Evolutionary conservation across 768 basidiomycete species (phyloP), one percentile per base, ranked within the genome.

Genomic region (Kwoniella dejecticola): DNA sequence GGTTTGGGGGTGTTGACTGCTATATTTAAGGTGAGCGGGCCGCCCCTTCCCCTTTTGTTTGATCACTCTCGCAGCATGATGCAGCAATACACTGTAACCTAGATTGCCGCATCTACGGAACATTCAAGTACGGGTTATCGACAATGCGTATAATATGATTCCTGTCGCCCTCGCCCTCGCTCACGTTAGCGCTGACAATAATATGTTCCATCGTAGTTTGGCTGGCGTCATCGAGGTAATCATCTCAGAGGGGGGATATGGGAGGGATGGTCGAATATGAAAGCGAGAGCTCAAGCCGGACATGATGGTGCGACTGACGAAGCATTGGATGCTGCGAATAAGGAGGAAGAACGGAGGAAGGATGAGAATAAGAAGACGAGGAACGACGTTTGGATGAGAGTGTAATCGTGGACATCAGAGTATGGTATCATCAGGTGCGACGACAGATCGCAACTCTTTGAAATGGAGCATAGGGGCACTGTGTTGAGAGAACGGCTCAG

Each of bases 161-260:
- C n/a, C n/a, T n/a, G n/a, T n/a, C n/a, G n/a, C 47, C 24, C 6
- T 27, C 44, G 7, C 17, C 44, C 44, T 46, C 44, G 7, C 44
- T 24, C 21, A 17, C n/a, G n/a, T n/a, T n/a, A n/a, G n/a, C n/a
- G n/a, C n/a, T n/a, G n/a, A n/a, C n/a, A n/a, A n/a, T n/a, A n/a
- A n/a, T n/a, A n/a, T n/a, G 44, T 24, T 24, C 17, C 12, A 15
- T 38, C 15, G 10, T 57, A 75, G 74, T 75, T 75, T 38, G 71
- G 71, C 7, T 75, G 74, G 74, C 54, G 71, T 58, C 74, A 75
- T 66, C 67, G 74, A 3, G 74, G 74, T 0, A 69, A 72, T 48
- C 63, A 67, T 44, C 69, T 75, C 62, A 55, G 74, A 56, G 63
- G 67, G 8, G 67, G 60, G 26, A 48, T 61, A 50, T 72, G 63